Percentiles rank a stretch among this genome's conserved stretches.
phyloP scores from a whole-genome alignment of 768 basidiomycete species.

The Boletales sp. region DNA sequence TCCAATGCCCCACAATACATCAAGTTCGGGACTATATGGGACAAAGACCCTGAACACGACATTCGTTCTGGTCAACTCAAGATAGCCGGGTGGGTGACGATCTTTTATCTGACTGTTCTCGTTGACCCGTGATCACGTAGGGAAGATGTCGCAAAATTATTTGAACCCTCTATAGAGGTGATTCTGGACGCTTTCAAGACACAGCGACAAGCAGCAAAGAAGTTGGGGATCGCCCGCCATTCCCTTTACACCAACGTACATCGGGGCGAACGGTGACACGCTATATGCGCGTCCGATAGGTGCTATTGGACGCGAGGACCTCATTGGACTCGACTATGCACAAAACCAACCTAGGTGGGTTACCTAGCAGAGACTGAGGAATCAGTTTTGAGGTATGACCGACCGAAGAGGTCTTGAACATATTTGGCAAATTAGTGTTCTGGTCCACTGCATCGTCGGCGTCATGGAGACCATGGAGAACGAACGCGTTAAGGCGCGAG shows the following conservation, averaged over 20 bases:
- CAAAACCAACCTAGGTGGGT: constrained; percentile 41
- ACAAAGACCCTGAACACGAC: constrained; percentile 32
- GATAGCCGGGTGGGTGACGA: constrained; percentile 31
- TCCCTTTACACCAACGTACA: constrained; percentile 44
- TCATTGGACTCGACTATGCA: constrained; percentile 50
- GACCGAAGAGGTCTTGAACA: constrained; percentile 50
- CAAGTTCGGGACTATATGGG: constrained; percentile 35
- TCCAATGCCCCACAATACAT: constrained; percentile 32
- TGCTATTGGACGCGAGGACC: constrained; percentile 54
- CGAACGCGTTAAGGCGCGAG: constrained; percentile 53
- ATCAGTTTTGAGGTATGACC: constrained; percentile 48
- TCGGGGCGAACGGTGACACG: constrained; percentile 69
- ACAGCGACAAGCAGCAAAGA: constrained; percentile 19
- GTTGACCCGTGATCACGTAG: constrained; percentile 14
- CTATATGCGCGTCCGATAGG: constrained; percentile 68
- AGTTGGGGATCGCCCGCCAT: constrained; percentile 28
- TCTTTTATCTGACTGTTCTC: neutral
- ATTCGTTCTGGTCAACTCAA: constrained; percentile 38
- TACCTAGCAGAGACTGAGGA: constrained; percentile 52
- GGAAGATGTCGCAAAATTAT: constrained; percentile 35
- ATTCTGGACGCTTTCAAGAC: constrained; percentile 33
- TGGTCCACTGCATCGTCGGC: constrained; percentile 59
- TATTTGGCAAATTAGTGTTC: constrained; percentile 51
- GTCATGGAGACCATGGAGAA: constrained; percentile 61
- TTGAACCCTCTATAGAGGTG: constrained; percentile 39